These are phyloP conservation scores for Perkinsus marinus DNA, from an alignment of 169 alveolate genomes.

Conservation along the genomic window DNA sequence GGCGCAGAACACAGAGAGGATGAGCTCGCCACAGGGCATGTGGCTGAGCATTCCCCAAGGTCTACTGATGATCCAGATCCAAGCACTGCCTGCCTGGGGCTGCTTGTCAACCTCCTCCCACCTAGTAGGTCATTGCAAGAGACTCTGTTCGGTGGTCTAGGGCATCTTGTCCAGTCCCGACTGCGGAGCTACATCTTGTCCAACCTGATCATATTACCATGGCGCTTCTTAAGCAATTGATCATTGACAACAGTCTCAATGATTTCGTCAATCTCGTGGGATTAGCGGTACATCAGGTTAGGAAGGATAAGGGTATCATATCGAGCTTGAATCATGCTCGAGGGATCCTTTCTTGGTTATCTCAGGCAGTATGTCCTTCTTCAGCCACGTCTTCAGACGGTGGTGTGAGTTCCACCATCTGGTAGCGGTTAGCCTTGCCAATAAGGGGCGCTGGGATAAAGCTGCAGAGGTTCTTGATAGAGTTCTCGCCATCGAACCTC, in stretches of 20 bases:
- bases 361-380: background rate
- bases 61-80: background rate
- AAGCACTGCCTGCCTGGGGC: background rate
- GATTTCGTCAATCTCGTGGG: background rate
- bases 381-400: background rate
- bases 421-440: background rate
- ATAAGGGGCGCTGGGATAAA: background rate
- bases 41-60: background rate
- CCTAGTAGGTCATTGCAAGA: background rate
- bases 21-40: background rate
- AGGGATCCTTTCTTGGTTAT: background rate
- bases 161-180: background rate
- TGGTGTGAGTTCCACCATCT: background rate
- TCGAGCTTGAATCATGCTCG: background rate
- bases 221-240: background rate
- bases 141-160: no score
- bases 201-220: background rate
- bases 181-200: background rate
- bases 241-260: background rate
- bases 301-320: background rate
- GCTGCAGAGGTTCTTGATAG: background rate
- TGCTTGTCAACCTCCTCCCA: background rate
- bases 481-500: background rate
- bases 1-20: background rate
- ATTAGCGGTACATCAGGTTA: background rate